Evolutionary conservation across 2,329 filamentous ascomycete species (phyloP).

Genomic region (Xylaria hypoxylon): DNA sequence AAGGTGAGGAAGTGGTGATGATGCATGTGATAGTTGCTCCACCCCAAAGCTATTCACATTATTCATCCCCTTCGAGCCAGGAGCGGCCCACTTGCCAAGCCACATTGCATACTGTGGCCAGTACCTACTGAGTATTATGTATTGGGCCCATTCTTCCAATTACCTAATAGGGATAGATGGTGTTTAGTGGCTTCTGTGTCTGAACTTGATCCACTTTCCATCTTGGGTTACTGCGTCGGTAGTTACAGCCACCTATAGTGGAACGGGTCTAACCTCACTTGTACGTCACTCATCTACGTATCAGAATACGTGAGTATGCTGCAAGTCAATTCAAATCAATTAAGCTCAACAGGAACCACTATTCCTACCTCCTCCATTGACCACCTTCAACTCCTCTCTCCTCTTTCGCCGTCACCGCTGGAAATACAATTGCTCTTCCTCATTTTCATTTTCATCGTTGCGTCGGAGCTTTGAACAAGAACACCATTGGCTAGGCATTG

Average conservation of each 20-base stretch:
- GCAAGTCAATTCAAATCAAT: conserved; percentile 31
- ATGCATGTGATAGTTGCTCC: conserved; percentile 36
- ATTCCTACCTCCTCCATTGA: conserved; percentile 14
- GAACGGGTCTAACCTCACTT: too few relatives aligned
- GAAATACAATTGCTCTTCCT: not conserved
- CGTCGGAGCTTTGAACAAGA: not conserved
- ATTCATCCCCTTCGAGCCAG: not conserved
- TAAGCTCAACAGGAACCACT: conserved; percentile 26
- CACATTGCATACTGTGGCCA: not conserved
- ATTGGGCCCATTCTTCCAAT: too few relatives aligned
- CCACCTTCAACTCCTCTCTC: conserved; percentile 1
- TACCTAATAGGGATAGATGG: not conserved
- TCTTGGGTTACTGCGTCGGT: too few relatives aligned
- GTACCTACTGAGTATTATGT: too few relatives aligned
- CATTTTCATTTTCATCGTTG: not conserved
- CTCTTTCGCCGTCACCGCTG: not conserved
- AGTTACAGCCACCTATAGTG: too few relatives aligned
- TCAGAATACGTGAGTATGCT: not conserved
- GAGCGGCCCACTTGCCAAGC: conserved; percentile 16
- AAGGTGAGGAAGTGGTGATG: conserved; percentile 4
- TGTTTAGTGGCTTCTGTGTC: too few relatives aligned
- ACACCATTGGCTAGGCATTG: conserved; percentile 4
- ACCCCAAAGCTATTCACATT: conserved; percentile 12
- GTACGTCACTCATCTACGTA: too few relatives aligned
- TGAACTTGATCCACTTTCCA: too few relatives aligned